Percentiles rank a stretch among this genome's conserved stretches.
Conservation (phyloP, 2,329 filamentous ascomycete genomes). For the Talaromyces sp. region DNA sequence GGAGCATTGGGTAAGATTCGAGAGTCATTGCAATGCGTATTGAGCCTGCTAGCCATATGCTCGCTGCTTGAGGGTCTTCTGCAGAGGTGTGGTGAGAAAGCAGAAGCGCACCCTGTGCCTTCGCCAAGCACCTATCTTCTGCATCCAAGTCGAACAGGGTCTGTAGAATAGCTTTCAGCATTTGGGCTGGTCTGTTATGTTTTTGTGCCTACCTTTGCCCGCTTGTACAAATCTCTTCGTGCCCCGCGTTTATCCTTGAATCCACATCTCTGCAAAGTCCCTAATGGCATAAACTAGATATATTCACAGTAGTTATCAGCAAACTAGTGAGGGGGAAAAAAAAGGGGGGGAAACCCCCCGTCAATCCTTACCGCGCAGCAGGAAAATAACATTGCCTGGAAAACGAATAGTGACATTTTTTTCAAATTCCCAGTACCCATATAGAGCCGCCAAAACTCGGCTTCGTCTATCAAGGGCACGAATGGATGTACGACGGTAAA, state of each 20-base stretch:
- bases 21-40: slow-evolving; percentile 47
- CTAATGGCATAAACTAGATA: slow-evolving; percentile 42
- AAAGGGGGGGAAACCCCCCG: neutral
- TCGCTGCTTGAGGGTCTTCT: slow-evolving; percentile 22
- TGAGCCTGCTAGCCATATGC: slow-evolving; percentile 43
- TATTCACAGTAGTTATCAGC: neutral
- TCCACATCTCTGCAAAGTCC: slow-evolving; percentile 36
- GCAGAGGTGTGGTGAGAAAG: slow-evolving; percentile 36
- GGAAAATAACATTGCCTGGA: slow-evolving; percentile 26
- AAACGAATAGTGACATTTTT: slow-evolving; percentile 24
- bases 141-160: slow-evolving; percentile 25
- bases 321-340: neutral
- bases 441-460: slow-evolving; percentile 38
- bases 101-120: slow-evolving; percentile 25
- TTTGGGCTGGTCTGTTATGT: neutral
- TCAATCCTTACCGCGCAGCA: slow-evolving; percentile 33
- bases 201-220: slow-evolving; percentile 30
- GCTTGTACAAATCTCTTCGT: slow-evolving; percentile 40
- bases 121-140: slow-evolving; percentile 18
- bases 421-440: neutral
- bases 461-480: slow-evolving; percentile 31
- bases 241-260: slow-evolving; percentile 40
- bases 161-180: slow-evolving; percentile 9
- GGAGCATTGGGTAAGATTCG: slow-evolving; percentile 39
- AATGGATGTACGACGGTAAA: slow-evolving; percentile 26